Evolutionary conservation across 805 yeast species (phyloP), one percentile per base, ranked within the genome.

Genomic region (Zygotorulaspora florentina): DNA sequence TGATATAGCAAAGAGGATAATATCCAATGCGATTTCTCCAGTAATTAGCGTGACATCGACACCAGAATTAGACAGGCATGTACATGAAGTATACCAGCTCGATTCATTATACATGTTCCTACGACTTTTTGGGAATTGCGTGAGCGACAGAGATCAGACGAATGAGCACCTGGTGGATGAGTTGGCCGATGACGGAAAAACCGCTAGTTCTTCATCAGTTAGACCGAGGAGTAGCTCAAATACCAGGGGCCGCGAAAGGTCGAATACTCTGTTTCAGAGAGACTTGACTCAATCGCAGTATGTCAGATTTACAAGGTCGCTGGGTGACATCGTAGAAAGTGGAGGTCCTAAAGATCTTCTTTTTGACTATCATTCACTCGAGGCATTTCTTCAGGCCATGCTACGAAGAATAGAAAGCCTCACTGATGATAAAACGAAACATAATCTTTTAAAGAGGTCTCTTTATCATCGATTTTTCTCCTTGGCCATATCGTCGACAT

Each of bases 401-500:
- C 57, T 69, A 12, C 55, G 58, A 29, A 46, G 58, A 9, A 55
- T 68, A 8, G 61, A 64, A n/a, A 45, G 43, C n/a, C 25, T 45
- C 16, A 58, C 61, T 1, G 46, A 52, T 38, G 59, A 63, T 11
- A 54, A 55, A 2, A 67, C 70, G 2, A 47, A 57, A 3, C 56
- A 61, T 40, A 42, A 55, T 11, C 44, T 63, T 1, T 55, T 76
- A 34, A 72, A 70, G 42, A 71, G 71, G 43, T 71, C 78, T 3
- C 65, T 82, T 8, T 87, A 83, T 59, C 67, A 78, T 50, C 76
- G 75, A 42, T 73, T 80, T 51, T 73, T 85, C 53, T 73, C 81
- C 26, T 75, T 79, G 52, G 62, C 66, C 8, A 58, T 85, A 35
- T 68, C 85, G 7, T 74, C 87, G 3, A 72, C 84, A 10, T 74